Percentiles rank a stretch among this genome's conserved stretches.
phyloP scores from a whole-genome alignment of 768 basidiomycete species.

The Dentipellis fragilis region DNA sequence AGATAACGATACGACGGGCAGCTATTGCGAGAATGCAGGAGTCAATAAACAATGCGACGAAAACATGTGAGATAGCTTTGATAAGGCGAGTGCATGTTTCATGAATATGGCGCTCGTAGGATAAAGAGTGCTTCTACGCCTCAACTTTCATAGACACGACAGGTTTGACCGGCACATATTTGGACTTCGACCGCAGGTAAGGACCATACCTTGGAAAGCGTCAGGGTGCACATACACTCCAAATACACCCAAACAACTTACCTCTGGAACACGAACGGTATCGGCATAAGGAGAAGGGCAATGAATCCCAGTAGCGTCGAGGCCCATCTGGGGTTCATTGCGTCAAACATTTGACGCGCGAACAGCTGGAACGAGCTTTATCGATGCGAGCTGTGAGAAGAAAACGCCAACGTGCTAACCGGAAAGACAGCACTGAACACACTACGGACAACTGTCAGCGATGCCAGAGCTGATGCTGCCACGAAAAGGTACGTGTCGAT shows the following conservation, averaged over 20 bases:
- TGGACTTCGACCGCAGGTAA: conserved; percentile 10
- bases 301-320: conserved; percentile 46
- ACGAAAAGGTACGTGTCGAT: conserved; percentile 48
- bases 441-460: conserved; percentile 42
- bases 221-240: not conserved
- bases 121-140: too few relatives aligned
- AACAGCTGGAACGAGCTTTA: conserved; percentile 27
- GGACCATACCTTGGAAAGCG: conserved; percentile 3
- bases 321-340: conserved; percentile 45
- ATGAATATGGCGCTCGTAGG: too few relatives aligned
- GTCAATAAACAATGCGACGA: too few relatives aligned
- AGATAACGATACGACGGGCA: too few relatives aligned
- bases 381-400: not conserved
- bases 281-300: conserved; percentile 39
- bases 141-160: too few relatives aligned
- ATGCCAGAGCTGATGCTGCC: conserved; percentile 48
- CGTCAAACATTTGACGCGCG: conserved; percentile 42
- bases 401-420: not conserved
- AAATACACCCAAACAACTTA: not conserved
- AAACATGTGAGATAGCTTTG: too few relatives aligned
- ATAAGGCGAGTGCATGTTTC: too few relatives aligned
- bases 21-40: too few relatives aligned
- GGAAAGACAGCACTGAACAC: conserved; percentile 31
- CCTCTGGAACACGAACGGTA: conserved; percentile 18
- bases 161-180: conserved; percentile 1